These are phyloP conservation scores for Dichotomocladium elegans DNA, from an alignment of 371 early-diverging fungal genomes.

Conservation along the genomic window DNA sequence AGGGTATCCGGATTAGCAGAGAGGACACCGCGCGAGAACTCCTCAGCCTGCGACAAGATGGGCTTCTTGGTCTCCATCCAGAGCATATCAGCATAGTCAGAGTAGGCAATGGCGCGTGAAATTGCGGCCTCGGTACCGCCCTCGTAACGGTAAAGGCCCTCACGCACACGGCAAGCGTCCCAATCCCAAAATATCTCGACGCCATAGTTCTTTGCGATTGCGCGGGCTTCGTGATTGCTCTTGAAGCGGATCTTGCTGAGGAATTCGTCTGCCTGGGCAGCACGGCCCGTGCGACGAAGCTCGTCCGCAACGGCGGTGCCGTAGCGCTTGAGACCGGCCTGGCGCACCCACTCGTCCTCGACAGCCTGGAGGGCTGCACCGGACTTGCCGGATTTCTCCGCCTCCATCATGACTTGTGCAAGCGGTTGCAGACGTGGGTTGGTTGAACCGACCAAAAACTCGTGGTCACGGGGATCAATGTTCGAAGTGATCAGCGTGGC, in stretches of 20 bases:
- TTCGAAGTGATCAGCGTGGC: slow-evolving; percentile 94
- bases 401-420: slow-evolving; percentile 76
- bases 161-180: slow-evolving; percentile 91
- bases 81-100: slow-evolving; percentile 90
- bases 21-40: slow-evolving; percentile 86
- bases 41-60: slow-evolving; percentile 86
- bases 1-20: slow-evolving; percentile 55
- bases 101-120: slow-evolving; percentile 85
- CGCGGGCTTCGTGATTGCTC: slow-evolving; percentile 82
- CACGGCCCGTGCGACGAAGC: slow-evolving; percentile 53
- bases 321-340: slow-evolving; percentile 85
- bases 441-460: slow-evolving; percentile 91
- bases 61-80: slow-evolving; percentile 99
- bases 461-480: slow-evolving; percentile 96
- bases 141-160: slow-evolving; percentile 95
- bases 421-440: slow-evolving; percentile 77
- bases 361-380: slow-evolving; percentile 79
- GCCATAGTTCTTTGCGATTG: slow-evolving; percentile 73
- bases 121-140: slow-evolving; percentile 93
- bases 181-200: slow-evolving; percentile 88
- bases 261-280: slow-evolving; percentile 49
- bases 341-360: slow-evolving; percentile 85
- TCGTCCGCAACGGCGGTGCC: slow-evolving; percentile 80
- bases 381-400: slow-evolving; percentile 68
- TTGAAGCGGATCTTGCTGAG: slow-evolving; percentile 52